Evolutionary conservation across 169 alveolate genomes (phyloP), one percentile per base, ranked within the genome.

Genomic region (Plasmodium reichenowi): DNA sequence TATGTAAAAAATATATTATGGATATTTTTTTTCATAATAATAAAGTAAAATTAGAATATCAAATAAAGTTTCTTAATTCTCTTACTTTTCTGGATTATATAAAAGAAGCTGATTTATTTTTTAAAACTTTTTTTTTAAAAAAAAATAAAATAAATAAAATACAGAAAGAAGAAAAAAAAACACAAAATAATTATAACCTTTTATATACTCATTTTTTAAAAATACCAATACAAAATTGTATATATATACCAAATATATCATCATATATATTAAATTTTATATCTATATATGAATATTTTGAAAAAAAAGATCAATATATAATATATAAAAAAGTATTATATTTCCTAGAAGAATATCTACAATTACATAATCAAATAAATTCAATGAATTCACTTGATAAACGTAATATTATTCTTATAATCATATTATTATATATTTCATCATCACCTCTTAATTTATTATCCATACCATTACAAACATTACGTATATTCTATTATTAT

Each of bases 241-340:
- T 74, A 54, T 17, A 50, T 22, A 20, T 59, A n/a, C 50, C 89
- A 78, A 78, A 78, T 62, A 66, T 78, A 13, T 58, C 89, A 45
- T 50, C 74, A 32, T 78, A 78, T 58, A 32, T 78, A 9, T 26
- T 78, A 22, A 78, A 78, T 70, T 47, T 78, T 29, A 10, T 64
- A 15, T 59, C 64, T 62, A 20, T 74, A 38, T 58, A 59, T 26
- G 74, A 74, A 2, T 60, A 58, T 45, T 9, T 74, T 15, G 52
- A 50, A 26, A 13, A 24, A 2, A 26, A 74, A 2, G 22, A 17
- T 58, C 72, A 60, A 71, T 24, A 71, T 13, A 13, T 32, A 52
- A 43, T 68, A 12, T 15, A 12, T 5, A 43, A 20, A 71, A 78
- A 66, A 43, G 20, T 56, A 12, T 43, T 32, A 7, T 6, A 8